Evolutionary conservation across 257 asterid genomes (phyloP).

Genomic region (Jacaranda mimosifolia): DNA sequence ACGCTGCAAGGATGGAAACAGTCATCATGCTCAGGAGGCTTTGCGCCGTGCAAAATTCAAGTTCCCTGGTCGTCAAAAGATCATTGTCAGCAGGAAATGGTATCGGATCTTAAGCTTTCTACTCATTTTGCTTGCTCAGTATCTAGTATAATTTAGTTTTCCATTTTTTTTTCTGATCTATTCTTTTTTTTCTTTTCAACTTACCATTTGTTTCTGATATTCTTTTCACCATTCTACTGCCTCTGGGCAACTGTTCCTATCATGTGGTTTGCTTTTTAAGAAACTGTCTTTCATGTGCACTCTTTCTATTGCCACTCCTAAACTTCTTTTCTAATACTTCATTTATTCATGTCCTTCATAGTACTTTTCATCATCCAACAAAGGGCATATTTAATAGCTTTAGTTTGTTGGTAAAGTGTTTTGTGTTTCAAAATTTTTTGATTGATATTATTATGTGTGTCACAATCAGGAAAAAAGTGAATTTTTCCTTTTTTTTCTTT

Average conservation of each 20-base stretch:
- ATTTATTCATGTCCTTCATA: background rate
- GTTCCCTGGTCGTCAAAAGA: constrained; percentile 42
- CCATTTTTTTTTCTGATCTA: background rate
- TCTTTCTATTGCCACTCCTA: background rate
- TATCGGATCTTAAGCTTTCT: constrained; percentile 15
- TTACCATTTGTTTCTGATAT: background rate
- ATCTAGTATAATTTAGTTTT: background rate
- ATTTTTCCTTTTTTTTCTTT: no score
- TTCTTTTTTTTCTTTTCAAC: no score
- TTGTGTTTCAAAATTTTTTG: no score
- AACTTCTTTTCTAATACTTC: background rate
- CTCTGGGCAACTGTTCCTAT: background rate
- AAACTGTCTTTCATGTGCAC: background rate
- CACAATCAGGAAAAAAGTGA: background rate
- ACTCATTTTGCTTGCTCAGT: background rate
- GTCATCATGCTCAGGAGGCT: constrained; percentile 35
- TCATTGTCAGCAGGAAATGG: constrained; percentile 43
- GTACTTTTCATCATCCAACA: background rate
- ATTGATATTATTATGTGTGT: background rate
- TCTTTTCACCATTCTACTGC: background rate
- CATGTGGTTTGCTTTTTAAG: background rate
- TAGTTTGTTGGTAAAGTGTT: no score
- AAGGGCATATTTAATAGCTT: no score
- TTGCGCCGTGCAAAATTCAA: constrained; percentile 40
- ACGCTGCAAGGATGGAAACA: constrained; percentile 35